Conservation (phyloP, 1,284 basidiomycete genomes). For the Nidula niveotomentosa region DNA sequence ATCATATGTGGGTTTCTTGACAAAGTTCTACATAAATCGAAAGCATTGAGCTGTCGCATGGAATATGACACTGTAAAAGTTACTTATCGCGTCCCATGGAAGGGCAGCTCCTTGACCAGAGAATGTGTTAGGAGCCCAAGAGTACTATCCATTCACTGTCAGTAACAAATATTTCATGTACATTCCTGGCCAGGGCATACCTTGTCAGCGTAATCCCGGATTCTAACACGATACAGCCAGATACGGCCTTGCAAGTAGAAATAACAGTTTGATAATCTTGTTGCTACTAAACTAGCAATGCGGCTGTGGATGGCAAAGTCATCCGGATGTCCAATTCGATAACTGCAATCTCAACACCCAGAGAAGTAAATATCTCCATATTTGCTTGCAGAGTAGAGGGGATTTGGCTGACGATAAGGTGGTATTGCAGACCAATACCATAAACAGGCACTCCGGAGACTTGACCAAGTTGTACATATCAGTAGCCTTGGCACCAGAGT, state of each 20-base stretch:
- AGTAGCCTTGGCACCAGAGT: conserved; percentile 47
- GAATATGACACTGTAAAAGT: neutral
- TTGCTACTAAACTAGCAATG: conserved; percentile 48
- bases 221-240: conserved; percentile 48
- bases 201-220: conserved; percentile 57
- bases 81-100: conserved; percentile 37
- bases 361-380: conserved; percentile 44
- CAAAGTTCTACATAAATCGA: conserved; percentile 21
- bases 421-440: conserved; percentile 55
- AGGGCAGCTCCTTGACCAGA: conserved; percentile 46
- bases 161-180: neutral
- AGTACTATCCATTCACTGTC: conserved; percentile 30
- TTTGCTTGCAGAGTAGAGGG: conserved; percentile 43
- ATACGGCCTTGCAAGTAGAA: conserved; percentile 48
- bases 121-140: conserved; percentile 53
- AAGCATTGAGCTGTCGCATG: neutral
- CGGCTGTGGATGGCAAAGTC: conserved; percentile 47
- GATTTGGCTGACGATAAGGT: conserved; percentile 50
- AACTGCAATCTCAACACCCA: conserved; percentile 58
- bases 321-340: conserved; percentile 63
- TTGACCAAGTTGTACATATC: conserved; percentile 51
- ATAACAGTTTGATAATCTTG: conserved; percentile 56
- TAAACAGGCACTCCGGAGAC: conserved; percentile 53
- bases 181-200: conserved; percentile 8
- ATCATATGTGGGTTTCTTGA: conserved; percentile 33